These are phyloP conservation scores for Elsinoe perseae DNA, from an alignment of 2,329 filamentous ascomycete genomes.

Conservation along the genomic window DNA sequence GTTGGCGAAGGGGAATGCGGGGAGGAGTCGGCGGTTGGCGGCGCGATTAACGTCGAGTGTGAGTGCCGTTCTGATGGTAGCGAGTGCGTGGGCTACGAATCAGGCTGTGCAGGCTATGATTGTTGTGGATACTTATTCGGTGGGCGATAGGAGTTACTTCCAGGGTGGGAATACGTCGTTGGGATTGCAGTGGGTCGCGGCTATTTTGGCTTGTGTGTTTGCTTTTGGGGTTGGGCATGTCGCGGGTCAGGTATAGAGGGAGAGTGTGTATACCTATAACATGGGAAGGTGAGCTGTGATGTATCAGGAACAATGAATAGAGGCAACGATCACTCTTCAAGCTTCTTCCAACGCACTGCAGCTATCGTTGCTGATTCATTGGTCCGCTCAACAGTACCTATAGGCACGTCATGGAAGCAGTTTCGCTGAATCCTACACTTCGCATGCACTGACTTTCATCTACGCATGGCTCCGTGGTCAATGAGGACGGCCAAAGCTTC, in stretches of 20 bases:
- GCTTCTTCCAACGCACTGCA: no score
- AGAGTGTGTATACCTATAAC: constrained; percentile 10
- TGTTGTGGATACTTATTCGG: neutral
- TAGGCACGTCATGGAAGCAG: no score
- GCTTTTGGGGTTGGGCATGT: constrained; percentile 14
- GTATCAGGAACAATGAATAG: no score
- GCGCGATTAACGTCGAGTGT: constrained; percentile 12
- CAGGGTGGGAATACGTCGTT: constrained; percentile 13
- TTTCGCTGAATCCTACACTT: no score
- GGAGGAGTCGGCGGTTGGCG: neutral
- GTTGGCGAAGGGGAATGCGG: constrained; percentile 12
- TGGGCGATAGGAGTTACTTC: neutral
- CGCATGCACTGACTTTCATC: neutral
- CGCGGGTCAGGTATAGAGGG: neutral
- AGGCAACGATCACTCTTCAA: no score
- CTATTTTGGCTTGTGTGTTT: constrained; percentile 16
- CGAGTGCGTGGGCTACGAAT: constrained; percentile 18
- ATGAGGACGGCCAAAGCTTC: neutral
- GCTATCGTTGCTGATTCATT: no score
- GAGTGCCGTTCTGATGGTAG: constrained; percentile 17
- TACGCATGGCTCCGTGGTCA: neutral
- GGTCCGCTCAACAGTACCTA: no score
- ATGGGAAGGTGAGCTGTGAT: neutral
- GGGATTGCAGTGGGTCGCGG: constrained; percentile 17
- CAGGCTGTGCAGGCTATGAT: constrained; percentile 15